Evolutionary conservation across 495 filamentous ascomycete genomes (phyloP).

Genomic region (Daldinia childiae): DNA sequence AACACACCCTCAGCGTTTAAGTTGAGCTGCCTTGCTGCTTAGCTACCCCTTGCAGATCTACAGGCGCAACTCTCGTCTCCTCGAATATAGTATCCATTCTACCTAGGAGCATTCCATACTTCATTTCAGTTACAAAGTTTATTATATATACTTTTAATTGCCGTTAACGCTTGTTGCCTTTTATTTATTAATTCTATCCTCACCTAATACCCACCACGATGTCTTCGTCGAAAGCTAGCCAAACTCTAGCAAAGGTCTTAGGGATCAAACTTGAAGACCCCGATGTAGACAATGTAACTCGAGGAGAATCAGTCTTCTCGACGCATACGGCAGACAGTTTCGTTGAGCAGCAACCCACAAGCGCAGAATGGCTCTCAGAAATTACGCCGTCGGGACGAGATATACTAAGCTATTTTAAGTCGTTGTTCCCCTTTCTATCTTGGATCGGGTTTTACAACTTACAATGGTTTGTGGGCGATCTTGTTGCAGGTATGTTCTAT

Average conservation of each 20-base stretch:
- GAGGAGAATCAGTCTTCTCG: conserved; percentile 84
- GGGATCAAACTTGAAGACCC: conserved; percentile 84
- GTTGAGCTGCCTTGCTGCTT: neutral
- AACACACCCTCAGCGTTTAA: neutral
- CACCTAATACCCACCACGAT: conserved; percentile 15
- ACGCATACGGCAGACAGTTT: conserved; percentile 80
- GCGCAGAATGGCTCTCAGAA: conserved; percentile 73
- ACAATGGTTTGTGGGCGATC: conserved; percentile 87
- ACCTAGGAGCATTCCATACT: neutral
- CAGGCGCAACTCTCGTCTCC: neutral
- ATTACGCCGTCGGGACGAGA: conserved; percentile 66
- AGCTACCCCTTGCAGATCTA: neutral
- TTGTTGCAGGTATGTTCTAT: conserved; percentile 78
- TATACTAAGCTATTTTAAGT: conserved; percentile 66
- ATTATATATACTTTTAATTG: neutral
- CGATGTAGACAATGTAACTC: conserved; percentile 64
- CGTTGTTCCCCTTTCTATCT: conserved; percentile 83
- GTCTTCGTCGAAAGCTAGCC: conserved; percentile 63
- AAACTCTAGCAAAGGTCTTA: conserved; percentile 78
- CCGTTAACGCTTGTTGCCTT: neutral
- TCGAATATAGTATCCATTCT: neutral
- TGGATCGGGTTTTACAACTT: conserved; percentile 92
- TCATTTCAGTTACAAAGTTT: neutral
- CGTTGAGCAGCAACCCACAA: conserved; percentile 82
- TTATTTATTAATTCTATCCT: neutral